Conservation (phyloP, 2,329 filamentous ascomycete genomes). For the Amauroascus verrucosus region DNA sequence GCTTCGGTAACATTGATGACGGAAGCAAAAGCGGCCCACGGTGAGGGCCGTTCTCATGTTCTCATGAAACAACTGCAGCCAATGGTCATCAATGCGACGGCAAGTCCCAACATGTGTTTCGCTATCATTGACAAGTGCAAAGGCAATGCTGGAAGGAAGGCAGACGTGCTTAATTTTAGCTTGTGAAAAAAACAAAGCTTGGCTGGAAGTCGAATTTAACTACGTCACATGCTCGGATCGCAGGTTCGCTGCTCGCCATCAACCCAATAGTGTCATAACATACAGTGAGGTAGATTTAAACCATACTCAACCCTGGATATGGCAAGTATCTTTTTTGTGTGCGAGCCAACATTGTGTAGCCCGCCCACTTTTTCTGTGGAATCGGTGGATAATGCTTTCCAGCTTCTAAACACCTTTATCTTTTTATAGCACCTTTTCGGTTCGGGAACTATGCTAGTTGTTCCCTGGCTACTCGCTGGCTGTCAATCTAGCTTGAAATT, state of each 20-base stretch:
- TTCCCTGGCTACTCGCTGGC: too few relatives aligned
- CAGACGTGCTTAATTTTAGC: background rate
- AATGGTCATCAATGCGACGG: slow-evolving; percentile 7
- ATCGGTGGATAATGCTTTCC: too few relatives aligned
- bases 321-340: too few relatives aligned
- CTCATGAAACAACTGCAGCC: slow-evolving; percentile 17
- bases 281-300: background rate
- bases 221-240: background rate
- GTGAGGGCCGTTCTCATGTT: slow-evolving; percentile 43
- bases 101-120: background rate
- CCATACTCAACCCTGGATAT: too few relatives aligned
- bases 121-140: background rate
- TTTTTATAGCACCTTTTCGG: too few relatives aligned
- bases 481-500: too few relatives aligned
- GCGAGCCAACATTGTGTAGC: too few relatives aligned
- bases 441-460: too few relatives aligned
- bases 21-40: slow-evolving; percentile 42
- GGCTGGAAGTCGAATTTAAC: background rate
- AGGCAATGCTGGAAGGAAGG: background rate
- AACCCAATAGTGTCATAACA: background rate
- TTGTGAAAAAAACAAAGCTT: background rate
- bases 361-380: too few relatives aligned
- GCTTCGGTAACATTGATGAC: slow-evolving; percentile 27
- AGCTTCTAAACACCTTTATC: too few relatives aligned
- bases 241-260: too few relatives aligned